phyloP scores from a whole-genome alignment of 257 asterid species.

The Knoxia roxburghii region DNA sequence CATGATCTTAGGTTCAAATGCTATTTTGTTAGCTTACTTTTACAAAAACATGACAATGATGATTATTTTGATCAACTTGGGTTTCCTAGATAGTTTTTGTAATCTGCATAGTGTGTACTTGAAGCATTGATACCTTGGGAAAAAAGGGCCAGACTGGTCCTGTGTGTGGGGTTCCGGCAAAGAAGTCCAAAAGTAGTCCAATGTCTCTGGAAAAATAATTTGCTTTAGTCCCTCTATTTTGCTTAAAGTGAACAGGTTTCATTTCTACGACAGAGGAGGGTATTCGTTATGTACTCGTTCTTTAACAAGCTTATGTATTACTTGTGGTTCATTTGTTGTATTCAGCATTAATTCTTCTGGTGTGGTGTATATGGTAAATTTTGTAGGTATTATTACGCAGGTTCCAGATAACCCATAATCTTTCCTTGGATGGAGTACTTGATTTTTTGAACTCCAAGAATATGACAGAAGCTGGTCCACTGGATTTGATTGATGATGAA shows the following conservation, averaged over 20 bases:
- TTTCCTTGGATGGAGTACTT: conserved; percentile 87
- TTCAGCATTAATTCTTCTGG: background rate
- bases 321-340: background rate
- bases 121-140: background rate
- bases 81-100: conserved; percentile 4
- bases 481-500: conserved; percentile 83
- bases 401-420: conserved; percentile 79
- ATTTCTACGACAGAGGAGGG: background rate
- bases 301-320: background rate
- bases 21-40: background rate
- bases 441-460: conserved; percentile 91
- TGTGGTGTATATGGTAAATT: background rate
- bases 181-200: too few species aligned
- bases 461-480: conserved; percentile 91
- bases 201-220: too few species aligned
- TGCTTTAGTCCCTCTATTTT: too few species aligned
- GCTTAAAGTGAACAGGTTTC: background rate
- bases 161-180: too few species aligned
- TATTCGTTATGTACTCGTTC: background rate
- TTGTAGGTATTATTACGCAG: conserved; percentile 79
- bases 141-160: too few species aligned
- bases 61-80: background rate
- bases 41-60: background rate
- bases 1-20: background rate
- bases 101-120: background rate